Conservation (phyloP, 768 basidiomycete species). For the Royoungia palumana region DNA sequence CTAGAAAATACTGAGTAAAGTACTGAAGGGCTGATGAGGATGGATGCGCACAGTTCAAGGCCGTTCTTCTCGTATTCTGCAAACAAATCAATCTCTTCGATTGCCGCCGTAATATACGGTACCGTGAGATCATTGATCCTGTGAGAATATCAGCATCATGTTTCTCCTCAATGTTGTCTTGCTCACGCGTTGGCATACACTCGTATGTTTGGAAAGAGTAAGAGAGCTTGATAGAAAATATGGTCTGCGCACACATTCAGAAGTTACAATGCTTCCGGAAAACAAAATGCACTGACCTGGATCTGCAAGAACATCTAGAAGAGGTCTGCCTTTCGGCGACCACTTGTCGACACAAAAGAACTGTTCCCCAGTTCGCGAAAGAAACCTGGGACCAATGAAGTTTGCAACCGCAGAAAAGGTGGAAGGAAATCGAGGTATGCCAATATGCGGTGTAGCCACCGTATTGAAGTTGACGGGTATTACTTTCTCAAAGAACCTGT, state of each 20-base stretch:
- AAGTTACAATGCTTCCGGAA: not conserved
- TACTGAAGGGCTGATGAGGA: conserved; percentile 2
- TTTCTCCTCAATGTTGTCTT: not conserved
- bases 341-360: conserved; percentile 74
- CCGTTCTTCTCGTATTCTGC: conserved; percentile 51
- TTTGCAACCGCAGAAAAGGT: conserved; percentile 52
- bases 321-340: conserved; percentile 59
- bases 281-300: conserved; percentile 45
- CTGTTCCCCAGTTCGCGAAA: conserved; percentile 79
- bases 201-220: conserved; percentile 60
- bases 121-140: conserved; percentile 78
- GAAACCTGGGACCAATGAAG: conserved; percentile 60
- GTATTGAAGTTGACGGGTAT: conserved; percentile 79
- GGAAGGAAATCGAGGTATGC: conserved; percentile 62
- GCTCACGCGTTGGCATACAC: conserved; percentile 81
- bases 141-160: not conserved
- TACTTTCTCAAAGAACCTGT: conserved; percentile 67
- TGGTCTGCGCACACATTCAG: conserved; percentile 43
- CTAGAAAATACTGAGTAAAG: conserved; percentile 34
- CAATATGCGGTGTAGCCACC: conserved; percentile 80
- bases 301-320: conserved; percentile 79
- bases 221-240: conserved; percentile 72
- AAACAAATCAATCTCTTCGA: conserved; percentile 69
- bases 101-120: conserved; percentile 75
- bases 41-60: conserved; percentile 52